Conservation (phyloP, 805 yeast species). For the Grigorovia humatica region DNA sequence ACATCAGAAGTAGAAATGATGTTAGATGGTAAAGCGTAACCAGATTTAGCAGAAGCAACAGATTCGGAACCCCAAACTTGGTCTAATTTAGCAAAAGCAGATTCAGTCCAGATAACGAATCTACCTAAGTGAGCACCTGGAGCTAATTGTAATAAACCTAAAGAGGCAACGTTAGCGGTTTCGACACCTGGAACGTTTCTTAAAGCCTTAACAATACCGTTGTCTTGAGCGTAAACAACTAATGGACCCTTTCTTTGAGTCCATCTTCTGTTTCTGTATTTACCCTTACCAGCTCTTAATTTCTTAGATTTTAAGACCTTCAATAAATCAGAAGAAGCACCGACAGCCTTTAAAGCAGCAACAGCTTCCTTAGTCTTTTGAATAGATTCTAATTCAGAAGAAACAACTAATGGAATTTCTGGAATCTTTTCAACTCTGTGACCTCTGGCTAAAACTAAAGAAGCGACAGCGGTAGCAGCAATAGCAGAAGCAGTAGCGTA, state of each 20-base stretch:
- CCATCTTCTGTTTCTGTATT: conserved; percentile 98
- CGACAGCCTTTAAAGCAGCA: conserved; percentile 94
- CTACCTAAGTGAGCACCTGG: conserved; percentile 99
- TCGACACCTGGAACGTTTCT: conserved; percentile 99
- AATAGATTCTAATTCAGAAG: conserved; percentile 85
- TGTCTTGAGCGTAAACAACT: conserved; percentile 95
- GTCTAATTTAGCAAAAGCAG: conserved; percentile 95
- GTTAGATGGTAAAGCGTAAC: conserved; percentile 89
- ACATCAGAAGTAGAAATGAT: conserved; percentile 92
- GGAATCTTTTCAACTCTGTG: conserved; percentile 98
- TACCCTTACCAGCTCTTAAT: conserved; percentile 99
- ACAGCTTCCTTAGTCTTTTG: conserved; percentile 97
- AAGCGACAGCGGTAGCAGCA: conserved; percentile 97
- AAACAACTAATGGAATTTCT: conserved; percentile 96
- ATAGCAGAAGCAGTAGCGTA: conserved; percentile 99
- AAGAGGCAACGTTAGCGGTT: conserved; percentile 82
- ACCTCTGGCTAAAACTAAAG: conserved; percentile 98
- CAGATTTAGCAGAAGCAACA: conserved; percentile 72
- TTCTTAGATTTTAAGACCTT: conserved; percentile 98
- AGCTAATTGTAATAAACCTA: conserved; percentile 95
- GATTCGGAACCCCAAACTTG: conserved; percentile 93
- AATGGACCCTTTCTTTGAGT: conserved; percentile 99
- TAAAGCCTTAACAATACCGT: conserved; percentile 96
- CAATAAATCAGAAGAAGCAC: conserved; percentile 97
- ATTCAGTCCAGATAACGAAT: conserved; percentile 98